Conservation (phyloP, 345 rosid genomes). For the Arabis alpina region DNA sequence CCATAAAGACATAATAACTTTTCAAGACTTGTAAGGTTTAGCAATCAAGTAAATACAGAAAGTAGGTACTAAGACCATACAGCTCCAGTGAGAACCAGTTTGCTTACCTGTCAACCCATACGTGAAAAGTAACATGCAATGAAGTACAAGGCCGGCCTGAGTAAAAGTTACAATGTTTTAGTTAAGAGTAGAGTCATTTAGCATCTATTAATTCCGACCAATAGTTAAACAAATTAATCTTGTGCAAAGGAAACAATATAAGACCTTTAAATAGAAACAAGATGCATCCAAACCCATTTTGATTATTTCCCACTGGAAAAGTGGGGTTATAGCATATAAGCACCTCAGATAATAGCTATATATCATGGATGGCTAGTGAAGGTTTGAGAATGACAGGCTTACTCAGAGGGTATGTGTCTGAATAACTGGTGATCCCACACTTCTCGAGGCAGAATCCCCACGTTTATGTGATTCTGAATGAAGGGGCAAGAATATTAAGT, state of each 20-base stretch:
- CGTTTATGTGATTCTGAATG: slow-evolving; percentile 57
- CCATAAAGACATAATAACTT: no score
- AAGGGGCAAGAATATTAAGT: slow-evolving; percentile 28
- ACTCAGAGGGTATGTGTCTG: slow-evolving; percentile 72
- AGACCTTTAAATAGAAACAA: background rate
- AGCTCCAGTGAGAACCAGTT: slow-evolving; percentile 30
- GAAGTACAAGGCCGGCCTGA: slow-evolving; percentile 87
- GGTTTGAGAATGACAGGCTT: no score
- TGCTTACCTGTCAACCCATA: slow-evolving; percentile 85
- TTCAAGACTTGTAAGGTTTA: no score
- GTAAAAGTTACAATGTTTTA: slow-evolving; percentile 38
- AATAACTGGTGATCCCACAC: slow-evolving; percentile 84
- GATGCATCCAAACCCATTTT: slow-evolving; percentile 27
- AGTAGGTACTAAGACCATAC: slow-evolving; percentile 29
- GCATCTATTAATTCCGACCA: slow-evolving; percentile 18
- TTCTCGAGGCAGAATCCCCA: slow-evolving; percentile 74
- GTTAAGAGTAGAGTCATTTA: slow-evolving; percentile 27
- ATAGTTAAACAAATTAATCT: slow-evolving; percentile 21
- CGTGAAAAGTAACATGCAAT: slow-evolving; percentile 75
- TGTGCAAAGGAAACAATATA: background rate
- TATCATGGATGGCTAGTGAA: no score
- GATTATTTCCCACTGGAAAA: no score
- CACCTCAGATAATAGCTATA: no score
- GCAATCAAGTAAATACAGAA: slow-evolving; percentile 6
- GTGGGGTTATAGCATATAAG: no score